Evolutionary conservation across 164 flowering plant genomes (phyloP), one percentile per base, ranked within the genome.

Genomic region (Taxillus chinensis): DNA sequence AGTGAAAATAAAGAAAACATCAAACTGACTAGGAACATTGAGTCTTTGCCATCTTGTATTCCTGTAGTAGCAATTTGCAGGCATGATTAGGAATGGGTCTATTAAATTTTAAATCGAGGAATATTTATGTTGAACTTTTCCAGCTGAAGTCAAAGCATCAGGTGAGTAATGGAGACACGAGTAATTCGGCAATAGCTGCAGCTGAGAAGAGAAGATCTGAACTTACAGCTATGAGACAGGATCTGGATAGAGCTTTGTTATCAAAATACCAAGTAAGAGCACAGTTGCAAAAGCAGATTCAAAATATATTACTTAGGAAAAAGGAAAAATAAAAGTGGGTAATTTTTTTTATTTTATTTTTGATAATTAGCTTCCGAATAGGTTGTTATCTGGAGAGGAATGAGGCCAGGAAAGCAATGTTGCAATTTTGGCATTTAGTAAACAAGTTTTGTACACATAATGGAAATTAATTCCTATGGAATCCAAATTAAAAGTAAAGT

Each of bases 71-170:
- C 27, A 27, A 27, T 27, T 27, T 27, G 0, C 27, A 27, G 2
- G 27, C 27, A 27, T 27, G 27, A 27, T 27, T 27, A 27, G 27
- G 27, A 27, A 27, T 27, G 10, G 46, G 46, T 6, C 8, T 43
- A 43, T 43, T 43, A 43, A 43, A 6, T 43, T 43, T 43, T 6
- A 9, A 9, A 43, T 0, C 10, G 46, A 43, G 46, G 46, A 43
- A 9, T 6, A 6, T 6, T 43, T 43, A 6, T 1, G 8, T 9
- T 43, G 8, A 43, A 6, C 37, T 56, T 59, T 73, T 57, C 45
- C 79, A 82, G 86, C 73, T 80, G 41, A 73, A 79, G 46, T 67
- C 76, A 49, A 77, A 77, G 61, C 69, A 73, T 54, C 80, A 77
- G 67, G 73, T 71, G n/a, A 68, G 62, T 46, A 65, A 64, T 41